Evolutionary conservation across 495 filamentous ascomycete genomes (phyloP).

Genomic region (Talaromyces wortmannii): DNA sequence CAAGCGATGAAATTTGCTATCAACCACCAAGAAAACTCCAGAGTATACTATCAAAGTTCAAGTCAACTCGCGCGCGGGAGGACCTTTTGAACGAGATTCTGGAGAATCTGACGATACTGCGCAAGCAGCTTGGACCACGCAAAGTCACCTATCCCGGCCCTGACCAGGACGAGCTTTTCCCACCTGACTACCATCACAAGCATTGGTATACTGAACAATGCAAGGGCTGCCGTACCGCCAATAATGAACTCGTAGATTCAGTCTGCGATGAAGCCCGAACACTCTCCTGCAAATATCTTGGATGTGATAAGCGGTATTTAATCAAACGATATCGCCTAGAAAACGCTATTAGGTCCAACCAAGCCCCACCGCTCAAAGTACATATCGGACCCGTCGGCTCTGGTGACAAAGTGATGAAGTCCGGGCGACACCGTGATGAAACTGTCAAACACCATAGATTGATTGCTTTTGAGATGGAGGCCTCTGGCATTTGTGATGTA

Average conservation of each 20-base stretch:
- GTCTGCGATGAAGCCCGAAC: conserved; percentile 4
- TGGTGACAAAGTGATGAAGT: conserved; percentile 16
- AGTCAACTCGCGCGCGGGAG: conserved; percentile 12
- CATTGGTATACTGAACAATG: conserved; percentile 4
- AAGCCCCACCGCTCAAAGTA: not conserved
- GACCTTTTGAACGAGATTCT: conserved; percentile 2
- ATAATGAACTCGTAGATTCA: not conserved
- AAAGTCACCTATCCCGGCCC: conserved; percentile 10
- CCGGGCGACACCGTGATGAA: conserved; percentile 8
- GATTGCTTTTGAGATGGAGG: conserved; percentile 31
- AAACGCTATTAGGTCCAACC: not conserved
- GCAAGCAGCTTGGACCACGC: too few species aligned
- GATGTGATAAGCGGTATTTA: conserved; percentile 3
- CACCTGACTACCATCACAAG: conserved; percentile 10
- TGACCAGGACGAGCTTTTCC: conserved; percentile 12
- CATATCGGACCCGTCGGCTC: conserved; percentile 11
- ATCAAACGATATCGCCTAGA: conserved; percentile 5
- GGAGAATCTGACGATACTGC: conserved; percentile 1
- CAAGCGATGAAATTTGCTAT: conserved; percentile 6
- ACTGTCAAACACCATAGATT: conserved; percentile 6
- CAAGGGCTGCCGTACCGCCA: not conserved
- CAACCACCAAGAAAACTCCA: conserved; percentile 11
- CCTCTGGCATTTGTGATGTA: conserved; percentile 20
- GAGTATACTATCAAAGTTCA: conserved; percentile 12
- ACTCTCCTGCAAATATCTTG: conserved; percentile 5